These are phyloP conservation scores for Tylopilus cervinicoccineus DNA, from an alignment of 768 basidiomycete genomes.

Conservation along the genomic window DNA sequence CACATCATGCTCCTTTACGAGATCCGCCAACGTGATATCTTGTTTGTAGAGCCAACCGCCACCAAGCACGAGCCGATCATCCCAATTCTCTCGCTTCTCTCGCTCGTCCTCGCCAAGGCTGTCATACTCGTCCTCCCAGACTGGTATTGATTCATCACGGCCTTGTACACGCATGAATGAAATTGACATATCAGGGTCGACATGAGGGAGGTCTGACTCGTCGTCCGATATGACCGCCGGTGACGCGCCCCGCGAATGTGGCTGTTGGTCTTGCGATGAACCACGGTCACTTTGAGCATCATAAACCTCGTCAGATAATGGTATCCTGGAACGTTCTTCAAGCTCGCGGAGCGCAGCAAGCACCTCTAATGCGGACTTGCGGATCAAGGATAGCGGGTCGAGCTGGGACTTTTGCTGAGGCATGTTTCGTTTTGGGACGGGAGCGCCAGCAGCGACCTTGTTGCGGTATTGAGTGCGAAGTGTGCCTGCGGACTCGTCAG, in stretches of 20 bases:
- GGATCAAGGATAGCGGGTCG: constrained; percentile 66
- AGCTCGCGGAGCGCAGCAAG: constrained; percentile 73
- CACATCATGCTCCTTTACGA: constrained; percentile 53
- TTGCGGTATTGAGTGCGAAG: constrained; percentile 58
- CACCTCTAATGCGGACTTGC: constrained; percentile 79
- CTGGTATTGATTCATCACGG: constrained; percentile 58
- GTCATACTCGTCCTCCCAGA: constrained; percentile 76
- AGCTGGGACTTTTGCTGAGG: constrained; percentile 34
- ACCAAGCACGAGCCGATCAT: constrained; percentile 73
- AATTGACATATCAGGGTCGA: constrained; percentile 60
- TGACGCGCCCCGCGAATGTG: constrained; percentile 42
- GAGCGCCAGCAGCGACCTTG: constrained; percentile 35
- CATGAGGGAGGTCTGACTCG: constrained; percentile 25
- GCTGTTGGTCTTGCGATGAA: constrained; percentile 34
- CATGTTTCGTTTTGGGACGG: constrained; percentile 33
- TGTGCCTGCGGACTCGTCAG: constrained; percentile 63
- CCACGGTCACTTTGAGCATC: constrained; percentile 73
- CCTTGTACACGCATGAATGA: constrained; percentile 72
- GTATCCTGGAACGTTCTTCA: constrained; percentile 74
- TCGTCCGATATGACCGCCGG: constrained; percentile 41
- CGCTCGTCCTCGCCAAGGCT: constrained; percentile 45
- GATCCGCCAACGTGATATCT: constrained; percentile 50
- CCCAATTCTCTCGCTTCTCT: constrained; percentile 72
- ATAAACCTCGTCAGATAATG: constrained; percentile 78
- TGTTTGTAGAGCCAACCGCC: constrained; percentile 81